Conservation (phyloP, 177 flowering plant genomes). For the Vitis hybrid region DNA sequence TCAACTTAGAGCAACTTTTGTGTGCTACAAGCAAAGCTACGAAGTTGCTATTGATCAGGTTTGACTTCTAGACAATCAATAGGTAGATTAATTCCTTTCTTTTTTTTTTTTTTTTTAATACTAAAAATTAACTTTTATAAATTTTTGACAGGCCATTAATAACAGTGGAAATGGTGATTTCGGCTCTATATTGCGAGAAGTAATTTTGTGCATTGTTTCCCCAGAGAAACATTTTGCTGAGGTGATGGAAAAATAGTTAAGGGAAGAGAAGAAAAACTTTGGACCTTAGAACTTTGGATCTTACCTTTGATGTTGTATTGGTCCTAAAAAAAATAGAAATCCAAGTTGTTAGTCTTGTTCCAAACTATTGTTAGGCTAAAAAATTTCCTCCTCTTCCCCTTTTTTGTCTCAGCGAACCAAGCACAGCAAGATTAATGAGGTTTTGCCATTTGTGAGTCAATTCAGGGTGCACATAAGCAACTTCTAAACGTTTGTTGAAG, state of each 20-base stretch:
- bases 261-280: neutral
- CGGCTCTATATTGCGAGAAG: constrained; percentile 39
- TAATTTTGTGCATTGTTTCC: constrained; percentile 54
- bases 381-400: too few relatives aligned
- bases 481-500: too few relatives aligned
- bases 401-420: too few relatives aligned
- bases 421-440: too few relatives aligned
- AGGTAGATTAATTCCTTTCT: neutral
- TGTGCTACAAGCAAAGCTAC: constrained; percentile 44
- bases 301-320: neutral
- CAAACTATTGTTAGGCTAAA: too few relatives aligned
- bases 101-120: neutral
- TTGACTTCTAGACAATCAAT: neutral
- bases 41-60: constrained; percentile 63
- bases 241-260: constrained; percentile 31
- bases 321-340: too few relatives aligned
- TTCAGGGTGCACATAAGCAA: too few relatives aligned
- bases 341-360: too few relatives aligned
- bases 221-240: constrained; percentile 81
- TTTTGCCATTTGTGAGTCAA: too few relatives aligned
- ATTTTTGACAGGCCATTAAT: constrained; percentile 48
- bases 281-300: neutral
- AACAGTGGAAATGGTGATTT: constrained; percentile 42
- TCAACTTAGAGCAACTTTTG: constrained; percentile 73
- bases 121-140: neutral